These are phyloP conservation scores for Melanomma pulvis-pyrius DNA, from an alignment of 495 filamentous ascomycete genomes.

Conservation along the genomic window DNA sequence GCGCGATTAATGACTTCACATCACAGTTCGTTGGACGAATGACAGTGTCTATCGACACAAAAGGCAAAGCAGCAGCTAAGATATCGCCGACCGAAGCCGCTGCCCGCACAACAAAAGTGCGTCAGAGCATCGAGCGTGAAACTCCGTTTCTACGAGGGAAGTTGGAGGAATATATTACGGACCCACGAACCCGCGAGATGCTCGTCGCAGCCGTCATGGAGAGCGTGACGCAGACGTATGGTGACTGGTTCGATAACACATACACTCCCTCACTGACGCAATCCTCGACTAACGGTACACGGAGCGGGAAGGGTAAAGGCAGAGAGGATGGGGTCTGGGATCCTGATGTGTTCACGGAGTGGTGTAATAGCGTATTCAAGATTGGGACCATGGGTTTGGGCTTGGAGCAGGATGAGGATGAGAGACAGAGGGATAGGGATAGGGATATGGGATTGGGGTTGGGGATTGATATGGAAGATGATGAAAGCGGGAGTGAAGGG, in stretches of 20 bases:
- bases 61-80: conserved; percentile 44
- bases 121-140: conserved; percentile 55
- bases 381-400: conserved; percentile 30
- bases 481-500: conserved; percentile 11
- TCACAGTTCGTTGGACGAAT: conserved; percentile 59
- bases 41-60: conserved; percentile 53
- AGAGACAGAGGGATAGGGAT: conserved; percentile 4
- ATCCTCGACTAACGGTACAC: conserved; percentile 44
- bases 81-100: conserved; percentile 47
- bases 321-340: conserved; percentile 56
- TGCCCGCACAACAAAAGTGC: conserved; percentile 41
- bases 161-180: conserved; percentile 54
- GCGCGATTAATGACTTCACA: conserved; percentile 79
- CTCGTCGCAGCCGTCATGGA: conserved; percentile 49
- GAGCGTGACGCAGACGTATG: conserved; percentile 42
- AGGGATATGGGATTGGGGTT: conserved; percentile 5
- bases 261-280: conserved; percentile 51
- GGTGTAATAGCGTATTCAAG: conserved; percentile 37
- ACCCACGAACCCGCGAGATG: conserved; percentile 46
- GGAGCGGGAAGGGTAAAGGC: conserved; percentile 63
- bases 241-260: conserved; percentile 43
- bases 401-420: conserved; percentile 10
- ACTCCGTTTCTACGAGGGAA: conserved; percentile 55
- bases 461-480: conserved; percentile 10
- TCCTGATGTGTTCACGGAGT: conserved; percentile 46